Base-by-base conservation (phyloP, 768 basidiomycete genomes). In the Phanerochaete sordida region DNA sequence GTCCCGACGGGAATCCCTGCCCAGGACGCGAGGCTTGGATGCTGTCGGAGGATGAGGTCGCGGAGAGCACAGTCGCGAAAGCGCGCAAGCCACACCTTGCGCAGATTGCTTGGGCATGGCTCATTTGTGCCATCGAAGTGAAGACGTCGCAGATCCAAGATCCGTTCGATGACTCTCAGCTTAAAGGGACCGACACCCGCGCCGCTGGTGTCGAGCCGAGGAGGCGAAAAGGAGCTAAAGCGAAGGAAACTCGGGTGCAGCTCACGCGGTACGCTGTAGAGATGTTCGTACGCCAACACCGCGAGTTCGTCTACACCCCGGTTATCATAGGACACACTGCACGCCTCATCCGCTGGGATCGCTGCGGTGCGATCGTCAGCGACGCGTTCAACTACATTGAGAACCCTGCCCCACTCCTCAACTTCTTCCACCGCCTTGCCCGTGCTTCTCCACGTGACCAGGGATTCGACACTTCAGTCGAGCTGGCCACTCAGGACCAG, bases 391-490 rank as follows among this genome's bases (percentile, higher is more conserved):
- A 58, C 37, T 56, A 50, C 21, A 21, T 21, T 23, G 30, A 23
- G 1, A 35, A 53, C 24, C 43, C 56, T 7, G 28, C 5, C 16
- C 5, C 11, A 1, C 33, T 61, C 21, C 35, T 56, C 13, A 24
- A 57, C 11, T 61, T 61, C 35, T 33, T 61, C 47, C 50, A 39
- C 31, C 46, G 60, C 13, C 21, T 48, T 28, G 56, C 47, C 13
- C 8, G 8, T 13, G 30, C 56, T 26, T n/a, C 19, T 3, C 46
- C 23, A 12, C 26, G n/a, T 11, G 7, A 37, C 8, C 56, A 44
- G 13, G 60, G 60, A 24, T 50, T 33, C 44, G 60, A 61, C 30
- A 56, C 47, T 16, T 37, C 60, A 3, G 56, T 46, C 13, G 13
- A 5, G 15, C 39, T 46, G 11, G 59, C 52, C 26, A 37, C 49